A percentile compares a stretch with the other conserved stretches of the same genome.
Evolutionary conservation across 305 asterid species (phyloP).

Genomic region (Withania somnifera): DNA sequence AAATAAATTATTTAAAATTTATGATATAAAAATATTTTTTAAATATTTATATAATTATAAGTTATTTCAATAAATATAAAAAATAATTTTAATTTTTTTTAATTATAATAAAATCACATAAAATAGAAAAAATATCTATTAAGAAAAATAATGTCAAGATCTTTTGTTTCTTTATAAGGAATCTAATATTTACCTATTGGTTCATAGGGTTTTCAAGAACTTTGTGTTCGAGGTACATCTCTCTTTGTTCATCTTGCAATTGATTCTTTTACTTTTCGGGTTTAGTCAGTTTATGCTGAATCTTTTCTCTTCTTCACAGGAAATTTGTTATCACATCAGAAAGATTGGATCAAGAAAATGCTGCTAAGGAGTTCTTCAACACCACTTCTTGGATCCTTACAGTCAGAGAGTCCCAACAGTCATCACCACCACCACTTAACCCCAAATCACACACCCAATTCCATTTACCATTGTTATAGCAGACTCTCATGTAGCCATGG

Average conservation of each 20-base stretch:
- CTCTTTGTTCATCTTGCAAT: background rate
- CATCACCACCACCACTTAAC: constrained; percentile 16
- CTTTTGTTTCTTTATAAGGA: background rate
- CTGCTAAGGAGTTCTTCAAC: constrained; percentile 78
- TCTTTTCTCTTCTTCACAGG: background rate
- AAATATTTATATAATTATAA: no score
- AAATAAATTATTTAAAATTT: no score
- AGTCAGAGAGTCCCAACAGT: constrained; percentile 48
- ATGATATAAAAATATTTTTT: no score
- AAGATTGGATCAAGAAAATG: constrained; percentile 17
- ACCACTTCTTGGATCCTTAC: constrained; percentile 66
- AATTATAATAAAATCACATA: no score
- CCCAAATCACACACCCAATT: constrained; percentile 24
- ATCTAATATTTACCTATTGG: background rate
- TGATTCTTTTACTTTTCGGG: background rate
- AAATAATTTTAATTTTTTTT: no score
- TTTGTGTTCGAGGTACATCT: background rate
- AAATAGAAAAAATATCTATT: no score
- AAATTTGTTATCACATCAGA: background rate
- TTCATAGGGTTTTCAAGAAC: background rate
- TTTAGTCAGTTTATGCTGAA: background rate
- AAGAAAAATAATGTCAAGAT: background rate
- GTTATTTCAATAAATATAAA: no score
- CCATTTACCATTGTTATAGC: constrained; percentile 14
- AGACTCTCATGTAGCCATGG: constrained; percentile 27